phyloP scores from a whole-genome alignment of 768 basidiomycete genomes.

The Tulasnella sp. region DNA sequence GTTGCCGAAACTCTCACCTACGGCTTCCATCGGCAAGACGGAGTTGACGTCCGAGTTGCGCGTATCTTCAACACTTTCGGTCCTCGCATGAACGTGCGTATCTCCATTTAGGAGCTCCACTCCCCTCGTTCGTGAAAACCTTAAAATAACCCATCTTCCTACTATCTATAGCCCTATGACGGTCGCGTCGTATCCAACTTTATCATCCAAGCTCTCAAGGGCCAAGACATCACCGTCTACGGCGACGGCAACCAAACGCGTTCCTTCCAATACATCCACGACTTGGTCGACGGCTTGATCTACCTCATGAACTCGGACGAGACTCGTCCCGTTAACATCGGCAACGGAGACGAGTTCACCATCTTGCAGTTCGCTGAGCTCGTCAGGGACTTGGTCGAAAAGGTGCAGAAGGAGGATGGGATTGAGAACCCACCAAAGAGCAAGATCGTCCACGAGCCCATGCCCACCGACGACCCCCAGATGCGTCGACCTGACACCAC shows the following conservation, averaged over 20 bases:
- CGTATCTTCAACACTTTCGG: conserved; percentile 98
- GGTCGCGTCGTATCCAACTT: conserved; percentile 99
- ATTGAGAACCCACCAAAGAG: conserved; percentile 42
- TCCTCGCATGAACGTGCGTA: conserved; percentile 25
- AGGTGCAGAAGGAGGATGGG: conserved; percentile 83
- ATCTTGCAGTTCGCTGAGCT: conserved; percentile 90
- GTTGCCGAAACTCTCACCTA: conserved; percentile 98
- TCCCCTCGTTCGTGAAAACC: neutral
- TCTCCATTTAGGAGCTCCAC: neutral
- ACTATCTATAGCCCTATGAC: conserved; percentile 58
- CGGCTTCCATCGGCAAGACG: conserved; percentile 89
- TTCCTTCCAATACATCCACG: conserved; percentile 97
- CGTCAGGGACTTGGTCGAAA: conserved; percentile 86
- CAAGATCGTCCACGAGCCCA: conserved; percentile 66
- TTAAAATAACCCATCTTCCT: neutral
- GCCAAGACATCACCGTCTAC: conserved; percentile 95
- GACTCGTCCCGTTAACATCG: conserved; percentile 92
- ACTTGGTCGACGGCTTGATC: conserved; percentile 89
- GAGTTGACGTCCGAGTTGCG: conserved; percentile 92
- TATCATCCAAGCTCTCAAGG: conserved; percentile 92
- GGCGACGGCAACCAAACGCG: conserved; percentile 90
- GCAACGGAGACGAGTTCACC: conserved; percentile 91
- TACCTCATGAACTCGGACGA: conserved; percentile 92
- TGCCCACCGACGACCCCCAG: conserved; percentile 91
- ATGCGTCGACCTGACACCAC: conserved; percentile 89